These are phyloP conservation scores for Alternaria viburni DNA, from an alignment of 2,329 filamentous ascomycete genomes.

Conservation along the genomic window DNA sequence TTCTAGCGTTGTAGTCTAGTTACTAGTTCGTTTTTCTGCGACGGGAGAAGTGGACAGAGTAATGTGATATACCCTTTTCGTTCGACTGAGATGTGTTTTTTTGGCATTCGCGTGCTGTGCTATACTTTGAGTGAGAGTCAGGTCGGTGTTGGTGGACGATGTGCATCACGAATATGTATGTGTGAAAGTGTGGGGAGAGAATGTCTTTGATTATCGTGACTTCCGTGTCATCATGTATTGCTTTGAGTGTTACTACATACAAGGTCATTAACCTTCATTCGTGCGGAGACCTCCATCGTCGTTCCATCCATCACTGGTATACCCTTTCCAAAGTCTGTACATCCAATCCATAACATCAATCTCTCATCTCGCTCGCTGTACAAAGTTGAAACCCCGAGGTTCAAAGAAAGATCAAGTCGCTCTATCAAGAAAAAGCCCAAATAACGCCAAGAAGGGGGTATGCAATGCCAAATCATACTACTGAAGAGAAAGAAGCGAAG, in stretches of 20 bases:
- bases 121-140: no score
- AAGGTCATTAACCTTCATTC: background rate
- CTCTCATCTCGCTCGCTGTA: background rate
- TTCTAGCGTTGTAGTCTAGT: background rate
- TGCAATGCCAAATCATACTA: background rate
- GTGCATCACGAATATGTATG: background rate
- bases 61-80: conserved; percentile 17
- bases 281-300: background rate
- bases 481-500: background rate
- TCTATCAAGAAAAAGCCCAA: background rate
- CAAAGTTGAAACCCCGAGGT: background rate
- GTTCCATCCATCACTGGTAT: background rate
- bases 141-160: no score
- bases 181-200: background rate
- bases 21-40: background rate
- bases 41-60: background rate
- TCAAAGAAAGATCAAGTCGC: background rate
- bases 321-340: background rate
- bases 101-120: background rate
- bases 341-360: background rate
- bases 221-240: background rate
- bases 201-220: background rate
- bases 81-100: background rate
- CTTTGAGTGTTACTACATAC: background rate
- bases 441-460: background rate